phyloP scores from a whole-genome alignment of 805 yeast genomes.

The Lipomyces yamadae region DNA sequence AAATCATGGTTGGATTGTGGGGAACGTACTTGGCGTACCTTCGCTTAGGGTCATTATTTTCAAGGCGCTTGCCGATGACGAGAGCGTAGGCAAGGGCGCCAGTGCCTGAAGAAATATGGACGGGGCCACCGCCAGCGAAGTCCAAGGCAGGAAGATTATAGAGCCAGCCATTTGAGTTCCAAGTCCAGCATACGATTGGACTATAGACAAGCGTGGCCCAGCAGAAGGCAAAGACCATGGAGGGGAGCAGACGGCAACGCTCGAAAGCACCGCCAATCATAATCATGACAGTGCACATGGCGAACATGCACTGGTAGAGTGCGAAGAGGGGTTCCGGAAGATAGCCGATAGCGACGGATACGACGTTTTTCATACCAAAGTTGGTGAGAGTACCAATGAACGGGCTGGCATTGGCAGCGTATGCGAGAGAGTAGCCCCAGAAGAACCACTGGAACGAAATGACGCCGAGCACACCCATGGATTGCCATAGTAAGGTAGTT shows the following conservation, averaged over 20 bases:
- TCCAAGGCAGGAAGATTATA: conserved; percentile 81
- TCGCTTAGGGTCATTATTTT: conserved; percentile 20
- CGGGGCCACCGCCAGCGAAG: conserved; percentile 99
- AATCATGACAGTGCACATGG: conserved; percentile 87
- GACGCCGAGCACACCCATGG: conserved; percentile 83
- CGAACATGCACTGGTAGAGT: conserved; percentile 96
- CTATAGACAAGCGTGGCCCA: conserved; percentile 97
- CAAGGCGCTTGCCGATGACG: conserved; percentile 88
- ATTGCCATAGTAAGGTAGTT: conserved; percentile 91
- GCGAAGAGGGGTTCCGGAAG: conserved; percentile 92
- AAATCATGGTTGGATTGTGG: conserved; percentile 87
- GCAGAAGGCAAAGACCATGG: conserved; percentile 90
- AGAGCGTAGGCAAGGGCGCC: conserved; percentile 95
- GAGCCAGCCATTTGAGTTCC: conserved; percentile 96
- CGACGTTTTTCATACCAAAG: conserved; percentile 78
- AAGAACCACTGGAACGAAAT: conserved; percentile 95
- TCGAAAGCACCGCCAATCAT: conserved; percentile 99
- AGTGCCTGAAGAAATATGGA: conserved; percentile 91
- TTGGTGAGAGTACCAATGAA: conserved; percentile 83
- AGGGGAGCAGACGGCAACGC: conserved; percentile 93
- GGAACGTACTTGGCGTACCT: conserved; percentile 51
- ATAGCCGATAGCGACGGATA: conserved; percentile 72
- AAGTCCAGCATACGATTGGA: conserved; percentile 96
- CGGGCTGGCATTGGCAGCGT: conserved; percentile 68
- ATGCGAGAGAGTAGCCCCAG: conserved; percentile 95